Evolutionary conservation across 208 protist genomes (phyloP).

Genomic region (Sergeia podlipaevii): DNA sequence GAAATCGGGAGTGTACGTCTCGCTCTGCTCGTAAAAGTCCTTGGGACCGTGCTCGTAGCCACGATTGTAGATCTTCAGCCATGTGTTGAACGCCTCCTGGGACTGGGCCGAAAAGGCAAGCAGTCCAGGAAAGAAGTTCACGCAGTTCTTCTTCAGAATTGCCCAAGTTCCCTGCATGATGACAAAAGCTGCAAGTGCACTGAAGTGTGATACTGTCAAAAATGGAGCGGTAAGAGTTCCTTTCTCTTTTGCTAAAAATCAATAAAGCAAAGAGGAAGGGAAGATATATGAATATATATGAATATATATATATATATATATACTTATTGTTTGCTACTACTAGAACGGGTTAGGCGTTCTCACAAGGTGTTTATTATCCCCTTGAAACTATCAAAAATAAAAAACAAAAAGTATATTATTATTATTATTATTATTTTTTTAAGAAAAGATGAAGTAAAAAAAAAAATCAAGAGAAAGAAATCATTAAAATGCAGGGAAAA

Average conservation of each 20-base stretch:
- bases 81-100: slow-evolving; percentile 56
- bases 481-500: background rate
- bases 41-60: slow-evolving; percentile 58
- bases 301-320: background rate
- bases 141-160: slow-evolving; percentile 77
- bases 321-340: background rate
- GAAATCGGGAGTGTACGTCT: slow-evolving; percentile 79
- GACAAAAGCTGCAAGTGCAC: background rate
- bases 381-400: no score
- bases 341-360: background rate
- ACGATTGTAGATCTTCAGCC: slow-evolving; percentile 82
- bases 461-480: background rate
- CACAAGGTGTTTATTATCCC: no score
- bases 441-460: slow-evolving; percentile 8
- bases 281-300: background rate
- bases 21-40: slow-evolving; percentile 76
- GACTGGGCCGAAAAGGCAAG: slow-evolving; percentile 53
- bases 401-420: no score
- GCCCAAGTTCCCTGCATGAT: slow-evolving; percentile 82
- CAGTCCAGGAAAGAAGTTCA: slow-evolving; percentile 66
- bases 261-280: background rate
- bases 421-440: slow-evolving; percentile 11
- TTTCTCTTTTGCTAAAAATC: no score
- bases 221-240: no score
- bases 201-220: no score